These are phyloP conservation scores for Cornus controversa DNA, from an alignment of 148 eudicot species.

Conservation along the genomic window DNA sequence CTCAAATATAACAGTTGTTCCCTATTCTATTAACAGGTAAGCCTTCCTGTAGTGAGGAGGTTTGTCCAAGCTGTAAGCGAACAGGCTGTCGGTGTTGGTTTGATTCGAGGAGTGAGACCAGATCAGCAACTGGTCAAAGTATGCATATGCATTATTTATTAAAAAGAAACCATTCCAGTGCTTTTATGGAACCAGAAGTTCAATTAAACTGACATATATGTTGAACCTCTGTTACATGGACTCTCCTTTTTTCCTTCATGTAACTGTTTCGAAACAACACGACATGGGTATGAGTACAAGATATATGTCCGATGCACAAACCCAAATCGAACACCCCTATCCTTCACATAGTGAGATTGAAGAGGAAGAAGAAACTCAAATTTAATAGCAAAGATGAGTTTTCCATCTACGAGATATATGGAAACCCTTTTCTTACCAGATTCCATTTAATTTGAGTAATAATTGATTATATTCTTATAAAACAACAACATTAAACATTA, in stretches of 20 bases:
- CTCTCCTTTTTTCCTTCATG: no score
- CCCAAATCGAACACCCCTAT: no score
- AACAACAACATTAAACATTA: no score
- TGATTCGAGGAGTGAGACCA: constrained; percentile 83
- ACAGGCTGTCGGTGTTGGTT: constrained; percentile 85
- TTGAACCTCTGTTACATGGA: neutral
- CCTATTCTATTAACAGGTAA: constrained; percentile 60
- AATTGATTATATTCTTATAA: no score
- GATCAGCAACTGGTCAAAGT: constrained; percentile 99
- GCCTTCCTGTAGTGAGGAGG: constrained; percentile 96
- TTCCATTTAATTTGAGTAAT: neutral
- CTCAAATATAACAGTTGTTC: neutral
- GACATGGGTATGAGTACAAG: no score
- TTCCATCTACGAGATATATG: no score
- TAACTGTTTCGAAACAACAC: no score
- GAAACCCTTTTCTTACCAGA: no score
- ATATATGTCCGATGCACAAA: no score
- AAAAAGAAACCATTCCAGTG: constrained; percentile 1
- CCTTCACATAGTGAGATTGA: no score
- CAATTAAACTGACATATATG: neutral
- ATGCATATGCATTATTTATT: constrained; percentile 19
- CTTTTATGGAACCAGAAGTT: neutral
- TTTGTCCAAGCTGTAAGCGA: constrained; percentile 91
- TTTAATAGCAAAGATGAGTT: no score
- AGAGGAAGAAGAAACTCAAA: no score